These are phyloP conservation scores for Opeltia flavorubescens DNA, from an alignment of 495 filamentous ascomycete genomes.

Conservation along the genomic window DNA sequence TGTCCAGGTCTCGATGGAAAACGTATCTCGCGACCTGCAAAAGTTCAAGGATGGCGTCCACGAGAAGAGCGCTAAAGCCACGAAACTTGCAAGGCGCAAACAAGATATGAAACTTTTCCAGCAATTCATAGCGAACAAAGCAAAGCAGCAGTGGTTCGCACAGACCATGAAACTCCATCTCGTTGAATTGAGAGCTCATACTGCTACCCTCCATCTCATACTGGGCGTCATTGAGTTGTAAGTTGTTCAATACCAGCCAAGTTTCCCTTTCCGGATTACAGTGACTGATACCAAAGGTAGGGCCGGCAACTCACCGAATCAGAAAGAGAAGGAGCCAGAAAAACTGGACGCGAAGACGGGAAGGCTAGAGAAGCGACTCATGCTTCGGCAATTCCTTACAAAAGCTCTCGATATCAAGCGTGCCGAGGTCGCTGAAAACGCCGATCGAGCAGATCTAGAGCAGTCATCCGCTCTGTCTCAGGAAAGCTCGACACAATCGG, in stretches of 20 bases:
- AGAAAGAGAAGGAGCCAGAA: not conserved
- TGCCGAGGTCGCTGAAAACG: not conserved
- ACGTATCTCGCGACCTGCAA: slow-evolving; percentile 3
- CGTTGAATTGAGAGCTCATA: slow-evolving; percentile 1
- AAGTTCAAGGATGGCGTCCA: not conserved
- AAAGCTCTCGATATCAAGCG: slow-evolving; percentile 5
- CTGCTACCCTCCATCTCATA: slow-evolving; percentile 3
- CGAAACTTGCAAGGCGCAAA: not conserved
- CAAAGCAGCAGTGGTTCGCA: slow-evolving; percentile 6
- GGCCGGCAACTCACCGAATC: not conserved
- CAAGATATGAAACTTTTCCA: not conserved
- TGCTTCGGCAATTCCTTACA: slow-evolving; percentile 3
- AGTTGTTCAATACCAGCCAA: not conserved
- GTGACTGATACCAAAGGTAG: not conserved
- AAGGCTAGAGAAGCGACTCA: slow-evolving; percentile 2
- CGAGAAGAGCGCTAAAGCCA: not conserved
- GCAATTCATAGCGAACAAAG: not conserved
- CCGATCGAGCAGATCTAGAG: not conserved
- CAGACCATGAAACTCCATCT: slow-evolving; percentile 5
- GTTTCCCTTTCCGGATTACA: not conserved
- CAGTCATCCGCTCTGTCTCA: not conserved
- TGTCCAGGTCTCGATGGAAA: slow-evolving; percentile 4
- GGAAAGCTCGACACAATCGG: not conserved
- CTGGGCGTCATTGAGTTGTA: slow-evolving; percentile 5
- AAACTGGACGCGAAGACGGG: slow-evolving; percentile 2